Evolutionary conservation across 2,329 filamentous ascomycete species (phyloP).

Genomic region (Nigrospora oryzae): DNA sequence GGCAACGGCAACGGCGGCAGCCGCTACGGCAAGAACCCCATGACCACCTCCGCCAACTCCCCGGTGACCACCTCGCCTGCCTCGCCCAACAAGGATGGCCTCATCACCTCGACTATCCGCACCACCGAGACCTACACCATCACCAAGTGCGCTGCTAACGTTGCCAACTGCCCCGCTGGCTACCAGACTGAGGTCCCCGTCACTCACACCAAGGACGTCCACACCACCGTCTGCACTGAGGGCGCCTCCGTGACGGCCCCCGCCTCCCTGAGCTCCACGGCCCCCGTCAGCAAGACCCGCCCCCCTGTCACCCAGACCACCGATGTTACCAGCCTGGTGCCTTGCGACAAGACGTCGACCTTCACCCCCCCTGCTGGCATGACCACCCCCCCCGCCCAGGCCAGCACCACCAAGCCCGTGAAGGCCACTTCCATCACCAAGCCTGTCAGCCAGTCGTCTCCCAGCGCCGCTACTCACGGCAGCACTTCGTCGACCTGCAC

Average conservation of each 20-base stretch:
- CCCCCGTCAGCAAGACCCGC: slow-evolving; percentile 3
- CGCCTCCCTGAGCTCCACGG: slow-evolving; percentile 4
- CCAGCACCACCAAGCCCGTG: slow-evolving; percentile 2
- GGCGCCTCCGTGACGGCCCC: slow-evolving; percentile 12
- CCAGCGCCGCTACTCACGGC: not conserved
- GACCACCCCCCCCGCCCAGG: not conserved
- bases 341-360: slow-evolving; percentile 15
- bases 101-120: slow-evolving; percentile 13
- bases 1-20: not conserved
- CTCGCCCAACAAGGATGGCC: slow-evolving; percentile 2
- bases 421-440: not conserved
- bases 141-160: slow-evolving; percentile 26
- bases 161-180: slow-evolving; percentile 29
- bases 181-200: slow-evolving; percentile 24
- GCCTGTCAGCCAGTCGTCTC: not conserved
- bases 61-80: not conserved
- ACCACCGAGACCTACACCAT: slow-evolving; percentile 18
- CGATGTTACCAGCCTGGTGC: slow-evolving; percentile 13
- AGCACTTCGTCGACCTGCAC: not conserved
- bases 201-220: slow-evolving; percentile 18
- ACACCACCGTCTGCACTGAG: slow-evolving; percentile 20
- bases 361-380: slow-evolving; percentile 7
- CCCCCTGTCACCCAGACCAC: slow-evolving; percentile 11
- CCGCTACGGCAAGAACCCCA: no score
- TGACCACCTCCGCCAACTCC: not conserved